Base-by-base conservation (phyloP, 1,284 basidiomycete genomes). In the Coniophora puteana region DNA sequence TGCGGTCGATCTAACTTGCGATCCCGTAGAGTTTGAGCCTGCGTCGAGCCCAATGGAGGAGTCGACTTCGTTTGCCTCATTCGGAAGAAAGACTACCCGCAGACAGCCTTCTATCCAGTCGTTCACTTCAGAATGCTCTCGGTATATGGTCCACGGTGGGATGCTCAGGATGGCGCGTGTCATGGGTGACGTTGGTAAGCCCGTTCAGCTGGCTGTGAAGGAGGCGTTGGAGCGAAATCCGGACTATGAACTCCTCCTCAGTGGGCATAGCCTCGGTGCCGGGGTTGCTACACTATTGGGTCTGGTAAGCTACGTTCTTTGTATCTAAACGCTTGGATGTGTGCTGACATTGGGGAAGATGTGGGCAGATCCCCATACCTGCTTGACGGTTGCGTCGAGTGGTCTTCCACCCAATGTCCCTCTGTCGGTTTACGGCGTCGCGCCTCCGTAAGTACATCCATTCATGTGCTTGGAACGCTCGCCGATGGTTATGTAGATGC, bases 231-330 rank as follows among this genome's bases (percentile, higher is more conserved):
- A 67, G 47, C 67, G 67, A 38, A 89, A 90, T 56, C 72, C 74
- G 4, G 79, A 74, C 29, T 92, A 88, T 54, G 83, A 85, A 44
- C 64, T 89, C 17, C 72, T 89, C 10, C 62, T 89, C 32, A 86
- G 82, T 49, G 93, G 93, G 2, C 93, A 95, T 59, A 91, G 88
- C 56, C 71, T 95, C 3, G 92, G 93, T 8, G 91, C 91, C 5
- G 92, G 89, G 0, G 87, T 93, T 1, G 86, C 85, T 8, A 73
- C 80, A 1, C 65, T 91, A 10, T 66, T 91, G n/a, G 86, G 80
- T 26, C 62, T 92, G 60, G 83, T 83, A 50, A 54, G 76, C 65
- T 27, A 26, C 5, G 14, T 31, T 25, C 32, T 14, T 27, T 22
- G 14, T 20, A 33, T 30, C 18, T 40, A 31, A 26, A 29, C 47